A percentile compares a stretch with the other conserved stretches of the same genome.
These are phyloP conservation scores for Leccinum proximum DNA, from an alignment of 1,284 basidiomycete species.

Conservation along the genomic window DNA sequence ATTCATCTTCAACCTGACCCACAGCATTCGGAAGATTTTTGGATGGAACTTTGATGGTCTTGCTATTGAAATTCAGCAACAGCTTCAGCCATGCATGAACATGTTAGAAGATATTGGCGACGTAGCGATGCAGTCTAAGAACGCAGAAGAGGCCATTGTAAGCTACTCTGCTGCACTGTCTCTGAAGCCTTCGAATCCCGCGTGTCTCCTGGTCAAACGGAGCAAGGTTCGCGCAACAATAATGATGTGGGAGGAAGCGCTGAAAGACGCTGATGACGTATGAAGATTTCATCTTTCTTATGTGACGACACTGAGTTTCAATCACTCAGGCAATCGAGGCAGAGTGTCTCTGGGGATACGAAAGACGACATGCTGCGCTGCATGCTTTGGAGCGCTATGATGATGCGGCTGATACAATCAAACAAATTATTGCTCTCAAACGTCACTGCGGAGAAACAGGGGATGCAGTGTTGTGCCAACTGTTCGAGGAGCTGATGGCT, in stretches of 20 bases:
- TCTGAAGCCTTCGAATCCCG: not conserved
- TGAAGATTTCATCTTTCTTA: not conserved
- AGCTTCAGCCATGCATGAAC: not conserved
- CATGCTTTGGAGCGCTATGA: not conserved
- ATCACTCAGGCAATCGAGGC: not conserved
- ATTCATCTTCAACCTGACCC: not conserved
- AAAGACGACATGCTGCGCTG: not conserved
- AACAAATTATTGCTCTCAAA: not conserved
- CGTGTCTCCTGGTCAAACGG: not conserved
- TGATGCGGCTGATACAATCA: not conserved
- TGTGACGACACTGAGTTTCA: not conserved
- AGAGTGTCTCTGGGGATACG: not conserved
- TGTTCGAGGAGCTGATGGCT: no score
- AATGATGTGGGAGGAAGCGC: not conserved
- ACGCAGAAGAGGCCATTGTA: not conserved
- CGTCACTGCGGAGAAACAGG: no score
- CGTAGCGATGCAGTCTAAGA: not conserved
- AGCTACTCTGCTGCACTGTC: not conserved
- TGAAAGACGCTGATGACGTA: not conserved
- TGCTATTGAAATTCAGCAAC: not conserved
- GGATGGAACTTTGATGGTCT: not conserved
- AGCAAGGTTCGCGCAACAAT: not conserved
- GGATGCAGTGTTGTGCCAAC: no score
- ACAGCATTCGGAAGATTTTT: not conserved
- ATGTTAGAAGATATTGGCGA: not conserved